phyloP scores from a whole-genome alignment of 164 flowering plant species.

The Macadamia tetraphylla region DNA sequence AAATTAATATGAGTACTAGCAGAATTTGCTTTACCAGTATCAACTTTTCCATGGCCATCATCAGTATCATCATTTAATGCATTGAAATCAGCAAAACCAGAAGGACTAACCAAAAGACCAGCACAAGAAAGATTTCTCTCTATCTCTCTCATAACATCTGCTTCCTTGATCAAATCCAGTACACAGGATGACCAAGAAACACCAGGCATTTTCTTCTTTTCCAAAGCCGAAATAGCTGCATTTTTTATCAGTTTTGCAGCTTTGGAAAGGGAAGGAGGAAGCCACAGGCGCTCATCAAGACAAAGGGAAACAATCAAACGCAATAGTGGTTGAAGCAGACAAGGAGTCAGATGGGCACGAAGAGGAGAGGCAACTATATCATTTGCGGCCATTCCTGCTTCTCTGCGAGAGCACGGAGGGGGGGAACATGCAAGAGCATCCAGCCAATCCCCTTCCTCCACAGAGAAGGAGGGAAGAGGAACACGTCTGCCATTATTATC shows the following conservation, averaged over 20 bases:
- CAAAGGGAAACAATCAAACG: constrained; percentile 61
- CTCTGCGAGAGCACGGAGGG: constrained; percentile 95
- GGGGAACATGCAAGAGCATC: constrained; percentile 83
- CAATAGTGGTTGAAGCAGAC: constrained; percentile 62
- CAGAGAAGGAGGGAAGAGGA: constrained; percentile 72
- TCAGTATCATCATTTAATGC: constrained; percentile 19
- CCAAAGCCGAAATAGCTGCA: constrained; percentile 48
- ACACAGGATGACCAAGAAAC: constrained; percentile 58
- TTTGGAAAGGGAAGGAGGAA: constrained; percentile 62
- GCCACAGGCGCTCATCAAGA: constrained; percentile 65
- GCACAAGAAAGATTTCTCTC: constrained; percentile 39
- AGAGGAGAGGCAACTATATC: constrained; percentile 69
- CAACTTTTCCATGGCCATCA: constrained; percentile 20
- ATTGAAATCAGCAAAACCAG: constrained; percentile 24
- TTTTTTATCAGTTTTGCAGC: constrained; percentile 48
- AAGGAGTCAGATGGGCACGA: constrained; percentile 63
- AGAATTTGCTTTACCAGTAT: constrained; percentile 16
- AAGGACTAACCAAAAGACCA: constrained; percentile 41
- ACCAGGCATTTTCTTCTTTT: constrained; percentile 36
- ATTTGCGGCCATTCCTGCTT: constrained; percentile 82
- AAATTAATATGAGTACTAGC: constrained; percentile 18
- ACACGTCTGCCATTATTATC: constrained; percentile 23
- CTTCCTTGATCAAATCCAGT: constrained; percentile 45
- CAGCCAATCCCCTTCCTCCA: constrained; percentile 93
- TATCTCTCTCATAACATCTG: constrained; percentile 45